Base-by-base conservation (phyloP, 371 early-diverging fungal genomes). In the Circinella minor region DNA sequence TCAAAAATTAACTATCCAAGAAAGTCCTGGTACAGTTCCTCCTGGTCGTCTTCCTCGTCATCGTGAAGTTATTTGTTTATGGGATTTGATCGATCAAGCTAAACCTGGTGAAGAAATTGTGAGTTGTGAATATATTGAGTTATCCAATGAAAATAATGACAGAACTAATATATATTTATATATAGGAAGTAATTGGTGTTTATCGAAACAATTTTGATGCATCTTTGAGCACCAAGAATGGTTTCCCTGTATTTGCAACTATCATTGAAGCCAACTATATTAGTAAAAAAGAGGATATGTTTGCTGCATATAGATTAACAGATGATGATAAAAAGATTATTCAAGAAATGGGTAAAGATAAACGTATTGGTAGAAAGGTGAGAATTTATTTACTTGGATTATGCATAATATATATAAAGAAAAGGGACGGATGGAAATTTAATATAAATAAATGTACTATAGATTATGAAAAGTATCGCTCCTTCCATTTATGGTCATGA, bases 401-500 rank as follows among this genome's bases (percentile, higher is more conserved):
- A 47, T 47, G 11, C 3, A 15, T 11, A 47, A 47, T 9, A 47
- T 47, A 15, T 9, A 47, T 11, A 9, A 9, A 15, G 47, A 15
- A 15, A 3, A 47, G 47, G 47, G 27, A 27, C 27, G 27, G 2
- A 27, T 27, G 27, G 2, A 27, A 27, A 27, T 2, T 27, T 27
- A 27, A 27, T 27, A 27, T 27, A 27, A 27, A 27, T 27, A 27
- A 1, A 27, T 27, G 27, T 27, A 27, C 27, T 48, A 63, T 71
- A 93, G 87, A 93, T 99, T 64, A 93, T 98, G 74, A 93, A 95
- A 76, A 93, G 93, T 69, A 97, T 99, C 69, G 99, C 99, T 11
- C 99, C 99, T 9, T 97, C 98, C 36, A 99, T 99, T 71, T 99
- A 95, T 81, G 99, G 99, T n/a, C 98, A 99, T 74, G 93, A 94